Evolutionary conservation across 352 stramenopile genomes (phyloP).

Genomic region (Phytophthora quininea): DNA sequence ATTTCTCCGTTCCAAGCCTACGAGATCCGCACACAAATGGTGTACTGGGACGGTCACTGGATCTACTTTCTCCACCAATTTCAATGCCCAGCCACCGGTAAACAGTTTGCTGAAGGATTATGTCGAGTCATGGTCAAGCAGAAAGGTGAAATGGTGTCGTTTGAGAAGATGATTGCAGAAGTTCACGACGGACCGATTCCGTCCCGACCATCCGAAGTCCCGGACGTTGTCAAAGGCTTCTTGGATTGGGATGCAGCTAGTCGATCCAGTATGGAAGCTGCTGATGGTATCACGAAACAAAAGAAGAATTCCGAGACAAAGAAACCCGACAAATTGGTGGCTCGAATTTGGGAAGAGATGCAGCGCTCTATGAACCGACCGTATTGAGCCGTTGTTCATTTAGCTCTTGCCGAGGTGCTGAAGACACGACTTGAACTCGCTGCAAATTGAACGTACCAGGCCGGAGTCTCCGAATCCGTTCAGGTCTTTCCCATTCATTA

Average conservation of each 20-base stretch:
- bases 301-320: slow-evolving; percentile 14
- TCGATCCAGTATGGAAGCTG: slow-evolving; percentile 41
- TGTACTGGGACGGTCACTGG: slow-evolving; percentile 61
- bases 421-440: too few species aligned
- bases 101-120: slow-evolving; percentile 62
- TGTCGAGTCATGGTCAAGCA: slow-evolving; percentile 40
- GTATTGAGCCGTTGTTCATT: slow-evolving; percentile 7
- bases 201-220: slow-evolving; percentile 28
- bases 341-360: slow-evolving; percentile 39
- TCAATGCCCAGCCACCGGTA: slow-evolving; percentile 49
- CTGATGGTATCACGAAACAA: slow-evolving; percentile 5
- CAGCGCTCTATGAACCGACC: slow-evolving; percentile 52
- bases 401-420: too few species aligned
- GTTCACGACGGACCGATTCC: slow-evolving; percentile 33
- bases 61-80: slow-evolving; percentile 73
- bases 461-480: too few species aligned
- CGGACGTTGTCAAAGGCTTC: slow-evolving; percentile 43
- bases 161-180: slow-evolving; percentile 37
- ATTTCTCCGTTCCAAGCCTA: slow-evolving; percentile 61
- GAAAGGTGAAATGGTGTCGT: slow-evolving; percentile 18
- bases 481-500: too few species aligned
- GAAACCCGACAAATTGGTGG: slow-evolving; percentile 26
- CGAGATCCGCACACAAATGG: slow-evolving; percentile 55
- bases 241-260: slow-evolving; percentile 47
- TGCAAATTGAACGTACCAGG: too few species aligned